Base-by-base conservation (phyloP, 1,284 basidiomycete genomes). In the Hymenochaete sp. region DNA sequence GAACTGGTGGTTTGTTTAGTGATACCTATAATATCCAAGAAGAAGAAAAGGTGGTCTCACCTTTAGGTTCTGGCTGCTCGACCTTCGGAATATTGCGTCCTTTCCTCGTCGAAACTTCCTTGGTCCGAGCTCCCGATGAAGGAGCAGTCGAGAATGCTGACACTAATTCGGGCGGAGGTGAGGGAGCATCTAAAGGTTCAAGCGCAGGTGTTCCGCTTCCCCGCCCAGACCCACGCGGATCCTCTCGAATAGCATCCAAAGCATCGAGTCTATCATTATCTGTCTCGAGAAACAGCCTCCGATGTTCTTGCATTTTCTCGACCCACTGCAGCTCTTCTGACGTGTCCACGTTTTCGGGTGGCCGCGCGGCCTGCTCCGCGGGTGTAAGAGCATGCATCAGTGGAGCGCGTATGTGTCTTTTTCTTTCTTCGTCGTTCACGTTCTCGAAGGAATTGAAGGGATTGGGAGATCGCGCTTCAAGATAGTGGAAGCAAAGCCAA, bases 301-400 rank as follows among this genome's bases (percentile, higher is more conserved):
- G 70, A 47, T 75, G 70, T 14, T 65, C 62, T n/a, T 77, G 74
- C 84, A 85, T 86, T 54, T 63, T 65, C 51, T 63, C 66, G 8
- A 80, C 83, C 71, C 77, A 82, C 38, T 72, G 72, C 18, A 75
- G 67, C 60, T 87, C 83, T 35, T 82, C 79, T 11, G 59, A 54
- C 0, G 79, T 74, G 57, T 87, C 83, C 10, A 83, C 64, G 55
- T 87, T 86, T 64, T 86, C 83, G n/a, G 22, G 9, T 8, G 24
- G 31, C 10, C 36, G 43, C 14, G 35, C 43, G 36, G 32, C 13
- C 32, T 16, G 14, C 32, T 35, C 32, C 13, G 14, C 13, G 33
- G 32, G 21, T 36, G 31, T 14, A 35, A 32, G 14, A 32, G 25
- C 5, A 16, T 37, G 43, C 43, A 44, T 44, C 16, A 32, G 19